phyloP scores from a whole-genome alignment of 768 basidiomycete species.

The Leccinum imitatum region DNA sequence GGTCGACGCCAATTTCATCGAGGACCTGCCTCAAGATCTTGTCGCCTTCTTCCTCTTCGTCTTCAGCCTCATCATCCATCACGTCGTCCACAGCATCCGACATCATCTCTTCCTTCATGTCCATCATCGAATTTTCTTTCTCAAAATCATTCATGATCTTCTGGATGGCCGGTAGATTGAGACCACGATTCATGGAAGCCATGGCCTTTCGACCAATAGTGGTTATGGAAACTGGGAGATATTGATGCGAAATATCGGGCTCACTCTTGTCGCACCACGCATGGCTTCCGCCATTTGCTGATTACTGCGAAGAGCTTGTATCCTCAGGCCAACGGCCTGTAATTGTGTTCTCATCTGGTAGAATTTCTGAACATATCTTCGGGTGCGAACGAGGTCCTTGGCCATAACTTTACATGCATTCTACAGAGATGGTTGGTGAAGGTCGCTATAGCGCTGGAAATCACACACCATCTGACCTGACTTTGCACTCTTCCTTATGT shows the following conservation, averaged over 20 bases:
- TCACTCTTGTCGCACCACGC: constrained; percentile 93
- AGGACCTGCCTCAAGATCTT: constrained; percentile 94
- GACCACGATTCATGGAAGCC: constrained; percentile 94
- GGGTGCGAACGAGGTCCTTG: constrained; percentile 94
- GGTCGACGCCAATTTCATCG: constrained; percentile 92
- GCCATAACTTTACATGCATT: constrained; percentile 99
- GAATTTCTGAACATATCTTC: constrained; percentile 96
- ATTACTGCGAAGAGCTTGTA: constrained; percentile 95
- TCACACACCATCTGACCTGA: constrained; percentile 83
- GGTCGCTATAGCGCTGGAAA: constrained; percentile 5
- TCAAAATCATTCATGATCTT: constrained; percentile 98
- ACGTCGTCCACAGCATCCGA: constrained; percentile 96
- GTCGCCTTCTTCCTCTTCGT: constrained; percentile 95
- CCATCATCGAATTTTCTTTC: constrained; percentile 96
- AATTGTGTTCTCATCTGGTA: constrained; percentile 98
- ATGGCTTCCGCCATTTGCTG: constrained; percentile 99
- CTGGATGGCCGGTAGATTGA: constrained; percentile 94
- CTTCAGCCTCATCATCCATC: constrained; percentile 89
- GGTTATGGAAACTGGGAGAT: constrained; percentile 3
- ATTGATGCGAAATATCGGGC: constrained; percentile 28
- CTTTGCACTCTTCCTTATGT: constrained; percentile 97
- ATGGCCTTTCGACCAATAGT: constrained; percentile 66
- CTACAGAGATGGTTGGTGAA: constrained; percentile 43
- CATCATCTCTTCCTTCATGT: constrained; percentile 99
- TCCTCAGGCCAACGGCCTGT: constrained; percentile 91